Conservation (phyloP, 352 stramenopile species). For the Aphanomyces euteiches region DNA sequence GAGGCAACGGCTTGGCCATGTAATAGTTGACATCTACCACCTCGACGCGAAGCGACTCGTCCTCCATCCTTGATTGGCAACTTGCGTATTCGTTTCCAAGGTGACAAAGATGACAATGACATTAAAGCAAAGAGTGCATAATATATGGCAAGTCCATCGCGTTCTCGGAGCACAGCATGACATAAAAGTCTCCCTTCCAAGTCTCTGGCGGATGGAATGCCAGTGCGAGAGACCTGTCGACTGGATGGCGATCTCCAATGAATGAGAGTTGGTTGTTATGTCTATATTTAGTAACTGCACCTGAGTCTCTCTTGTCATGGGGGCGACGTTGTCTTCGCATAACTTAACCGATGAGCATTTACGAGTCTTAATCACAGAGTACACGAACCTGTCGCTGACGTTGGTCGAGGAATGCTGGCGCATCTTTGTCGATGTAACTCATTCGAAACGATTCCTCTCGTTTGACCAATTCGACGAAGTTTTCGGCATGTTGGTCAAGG, state of each 20-base stretch:
- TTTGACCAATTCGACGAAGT: conserved; percentile 64
- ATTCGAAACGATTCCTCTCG: conserved; percentile 33
- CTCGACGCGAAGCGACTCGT: conserved; percentile 60
- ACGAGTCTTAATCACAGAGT: conserved; percentile 52
- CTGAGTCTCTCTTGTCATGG: conserved; percentile 29
- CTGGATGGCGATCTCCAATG: too few species aligned
- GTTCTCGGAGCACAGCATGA: too few species aligned
- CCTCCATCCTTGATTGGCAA: not conserved
- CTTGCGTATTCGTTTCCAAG: not conserved
- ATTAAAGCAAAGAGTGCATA: not conserved
- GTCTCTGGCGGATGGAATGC: too few species aligned
- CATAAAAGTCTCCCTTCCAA: too few species aligned
- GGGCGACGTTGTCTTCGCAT: conserved; percentile 33
- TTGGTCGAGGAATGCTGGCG: conserved; percentile 52
- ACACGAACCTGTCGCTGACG: conserved; percentile 46
- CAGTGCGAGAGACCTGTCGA: too few species aligned
- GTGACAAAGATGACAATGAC: not conserved
- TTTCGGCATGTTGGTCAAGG: conserved; percentile 64
- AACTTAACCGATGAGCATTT: conserved; percentile 30
- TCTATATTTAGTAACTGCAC: too few species aligned
- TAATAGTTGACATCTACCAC: conserved; percentile 82
- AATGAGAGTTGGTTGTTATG: too few species aligned
- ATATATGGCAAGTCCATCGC: too few species aligned
- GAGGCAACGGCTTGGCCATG: conserved; percentile 60
- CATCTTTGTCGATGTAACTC: conserved; percentile 44